Percentiles rank a stretch among this genome's conserved stretches.
These are phyloP conservation scores for Diospyros lotus DNA, from an alignment of 148 eudicot species.

Conservation along the genomic window DNA sequence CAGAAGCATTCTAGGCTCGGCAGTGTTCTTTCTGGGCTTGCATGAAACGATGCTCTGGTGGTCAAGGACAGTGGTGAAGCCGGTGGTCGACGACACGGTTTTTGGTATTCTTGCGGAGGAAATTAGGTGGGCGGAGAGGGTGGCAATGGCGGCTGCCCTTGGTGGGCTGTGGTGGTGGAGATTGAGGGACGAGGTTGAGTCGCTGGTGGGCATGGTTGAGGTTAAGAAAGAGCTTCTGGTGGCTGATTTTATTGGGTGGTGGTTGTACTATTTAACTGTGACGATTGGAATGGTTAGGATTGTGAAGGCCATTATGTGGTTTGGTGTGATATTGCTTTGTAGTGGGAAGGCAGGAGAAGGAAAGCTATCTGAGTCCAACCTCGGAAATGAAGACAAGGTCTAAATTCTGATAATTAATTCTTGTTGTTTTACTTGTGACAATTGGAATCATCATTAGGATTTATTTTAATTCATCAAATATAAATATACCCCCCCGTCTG, in stretches of 20 bases:
- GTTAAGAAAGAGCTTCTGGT: constrained; percentile 47
- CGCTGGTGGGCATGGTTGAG: constrained; percentile 61
- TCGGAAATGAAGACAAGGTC: constrained; percentile 27
- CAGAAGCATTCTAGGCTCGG: constrained; percentile 32
- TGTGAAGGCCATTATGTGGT: constrained; percentile 44
- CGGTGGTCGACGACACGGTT: constrained; percentile 70
- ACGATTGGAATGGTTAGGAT: constrained; percentile 65
- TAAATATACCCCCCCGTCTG: too few species aligned
- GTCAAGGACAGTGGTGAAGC: constrained; percentile 61
- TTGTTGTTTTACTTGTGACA: not conserved
- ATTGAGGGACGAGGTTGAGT: constrained; percentile 68
- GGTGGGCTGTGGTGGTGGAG: constrained; percentile 73
- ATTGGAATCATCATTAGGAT: too few species aligned
- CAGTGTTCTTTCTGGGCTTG: constrained; percentile 66
- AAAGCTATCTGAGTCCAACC: not conserved
- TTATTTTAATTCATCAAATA: too few species aligned
- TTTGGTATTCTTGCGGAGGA: constrained; percentile 41
- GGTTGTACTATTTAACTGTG: constrained; percentile 70
- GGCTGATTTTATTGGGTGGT: constrained; percentile 68
- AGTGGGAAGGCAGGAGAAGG: constrained; percentile 18
- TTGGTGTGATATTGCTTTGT: constrained; percentile 28
- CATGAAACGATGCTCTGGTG: constrained; percentile 74
- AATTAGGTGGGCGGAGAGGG: constrained; percentile 47
- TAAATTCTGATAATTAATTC: not conserved
- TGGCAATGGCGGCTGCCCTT: constrained; percentile 44